Percentiles rank a stretch among this genome's conserved stretches.
Evolutionary conservation across 352 stramenopile species (phyloP).

Genomic region (Pythium rhizo-oryzae): DNA sequence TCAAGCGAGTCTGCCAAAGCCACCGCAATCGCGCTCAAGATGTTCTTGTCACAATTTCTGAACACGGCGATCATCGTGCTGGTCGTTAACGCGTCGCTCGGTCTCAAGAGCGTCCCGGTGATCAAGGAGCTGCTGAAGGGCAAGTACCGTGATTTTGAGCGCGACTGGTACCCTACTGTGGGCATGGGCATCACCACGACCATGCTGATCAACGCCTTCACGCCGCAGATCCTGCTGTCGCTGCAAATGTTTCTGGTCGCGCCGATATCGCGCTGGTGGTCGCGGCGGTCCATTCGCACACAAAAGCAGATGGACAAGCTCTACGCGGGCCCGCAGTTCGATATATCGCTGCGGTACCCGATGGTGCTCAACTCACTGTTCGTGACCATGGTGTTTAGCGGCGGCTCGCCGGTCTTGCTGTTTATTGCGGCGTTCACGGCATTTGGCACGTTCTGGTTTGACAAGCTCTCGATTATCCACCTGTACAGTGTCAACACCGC

Average conservation of each 20-base stretch:
- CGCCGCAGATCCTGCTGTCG: conserved; percentile 63
- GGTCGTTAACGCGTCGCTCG: conserved; percentile 69
- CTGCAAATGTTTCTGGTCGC: conserved; percentile 62
- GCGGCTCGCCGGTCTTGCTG: conserved; percentile 75
- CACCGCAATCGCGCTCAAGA: conserved; percentile 71
- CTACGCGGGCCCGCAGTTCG: conserved; percentile 72
- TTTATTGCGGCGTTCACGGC: conserved; percentile 73
- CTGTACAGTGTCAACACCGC: conserved; percentile 80
- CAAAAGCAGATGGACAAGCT: conserved; percentile 80
- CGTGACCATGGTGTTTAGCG: conserved; percentile 83
- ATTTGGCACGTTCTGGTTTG: conserved; percentile 71
- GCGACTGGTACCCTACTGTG: conserved; percentile 87
- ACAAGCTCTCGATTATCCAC: conserved; percentile 80
- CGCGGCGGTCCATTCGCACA: conserved; percentile 51
- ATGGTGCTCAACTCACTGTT: conserved; percentile 87
- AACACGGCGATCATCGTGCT: conserved; percentile 87
- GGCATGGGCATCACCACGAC: conserved; percentile 86
- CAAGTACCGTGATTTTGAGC: conserved; percentile 83
- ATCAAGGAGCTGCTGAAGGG: conserved; percentile 68
- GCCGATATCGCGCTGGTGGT: conserved; percentile 48
- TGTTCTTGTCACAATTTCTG: conserved; percentile 81
- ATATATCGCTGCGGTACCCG: conserved; percentile 81
- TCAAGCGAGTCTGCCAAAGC: conserved; percentile 84
- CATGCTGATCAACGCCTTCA: conserved; percentile 84
- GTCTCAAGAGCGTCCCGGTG: conserved; percentile 44